These are phyloP conservation scores for Delonix regia DNA, from an alignment of 306 rosid genomes.

Conservation along the genomic window DNA sequence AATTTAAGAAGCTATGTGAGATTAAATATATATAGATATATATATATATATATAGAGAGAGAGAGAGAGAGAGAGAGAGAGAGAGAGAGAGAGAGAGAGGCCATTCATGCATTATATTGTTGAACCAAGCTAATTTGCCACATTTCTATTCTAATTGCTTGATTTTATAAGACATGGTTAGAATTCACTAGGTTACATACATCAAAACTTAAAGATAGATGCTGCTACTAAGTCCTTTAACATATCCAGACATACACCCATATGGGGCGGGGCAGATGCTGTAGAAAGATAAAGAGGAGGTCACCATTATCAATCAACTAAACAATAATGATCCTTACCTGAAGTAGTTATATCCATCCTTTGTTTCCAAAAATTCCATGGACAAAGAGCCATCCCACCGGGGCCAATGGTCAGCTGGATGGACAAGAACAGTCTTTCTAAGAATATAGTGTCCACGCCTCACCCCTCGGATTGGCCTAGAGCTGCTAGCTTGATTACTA, in stretches of 20 bases:
- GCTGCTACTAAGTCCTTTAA: conserved; percentile 18
- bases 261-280: not conserved
- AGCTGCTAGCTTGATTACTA: conserved; percentile 75
- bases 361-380: conserved; percentile 71
- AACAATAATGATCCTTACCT: conserved; percentile 52
- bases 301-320: conserved; percentile 1
- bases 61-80: too few species aligned
- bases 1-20: too few species aligned
- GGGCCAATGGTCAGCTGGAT: conserved; percentile 82
- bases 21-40: too few species aligned
- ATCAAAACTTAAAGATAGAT: too few species aligned
- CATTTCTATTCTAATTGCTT: conserved; percentile 2
- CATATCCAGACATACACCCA: not conserved
- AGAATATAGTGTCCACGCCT: conserved; percentile 65
- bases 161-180: conserved; percentile 3
- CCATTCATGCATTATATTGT: too few species aligned
- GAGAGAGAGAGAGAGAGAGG: too few species aligned
- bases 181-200: too few species aligned
- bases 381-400: conserved; percentile 91
- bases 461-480: conserved; percentile 81
- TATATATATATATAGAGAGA: too few species aligned
- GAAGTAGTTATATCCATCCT: conserved; percentile 70
- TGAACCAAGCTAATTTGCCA: too few species aligned
- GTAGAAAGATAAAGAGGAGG: not conserved
- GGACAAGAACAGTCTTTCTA: conserved; percentile 75